Percentiles rank a stretch among this genome's conserved stretches.
phyloP scores from a whole-genome alignment of 192 early-diverging fungal species.

The Obelidium mucronatum region DNA sequence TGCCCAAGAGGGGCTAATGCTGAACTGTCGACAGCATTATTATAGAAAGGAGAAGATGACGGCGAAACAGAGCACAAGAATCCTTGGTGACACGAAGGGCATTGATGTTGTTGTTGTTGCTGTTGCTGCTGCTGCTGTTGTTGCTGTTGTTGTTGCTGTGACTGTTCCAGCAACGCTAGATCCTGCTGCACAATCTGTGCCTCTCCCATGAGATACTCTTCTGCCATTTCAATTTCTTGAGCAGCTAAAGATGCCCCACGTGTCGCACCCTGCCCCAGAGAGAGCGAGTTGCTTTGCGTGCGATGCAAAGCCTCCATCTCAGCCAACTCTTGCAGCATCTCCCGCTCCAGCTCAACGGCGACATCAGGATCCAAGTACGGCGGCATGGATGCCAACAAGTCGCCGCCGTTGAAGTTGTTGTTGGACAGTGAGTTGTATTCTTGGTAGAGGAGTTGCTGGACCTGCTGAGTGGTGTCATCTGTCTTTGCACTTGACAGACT shows the following conservation, averaged over 20 bases:
- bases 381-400: neutral
- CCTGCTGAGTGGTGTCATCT: neutral
- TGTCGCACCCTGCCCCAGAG: too few relatives aligned
- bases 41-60: too few relatives aligned
- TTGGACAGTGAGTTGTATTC: neutral
- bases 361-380: slow-evolving; percentile 3
- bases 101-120: too few relatives aligned
- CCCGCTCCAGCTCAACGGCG: slow-evolving; percentile 12
- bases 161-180: too few relatives aligned
- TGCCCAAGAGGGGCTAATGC: too few relatives aligned
- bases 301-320: slow-evolving; percentile 10
- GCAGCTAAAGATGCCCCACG: neutral
- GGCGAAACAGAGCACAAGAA: too few relatives aligned
- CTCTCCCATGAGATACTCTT: neutral
- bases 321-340: slow-evolving; percentile 19
- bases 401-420: neutral
- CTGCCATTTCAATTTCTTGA: neutral
- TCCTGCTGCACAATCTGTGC: neutral
- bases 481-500: neutral
- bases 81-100: neutral
- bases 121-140: too few relatives aligned
- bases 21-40: too few relatives aligned
- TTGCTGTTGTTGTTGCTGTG: too few relatives aligned
- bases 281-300: neutral
- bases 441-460: neutral